These are phyloP conservation scores for Chlorophyllum brunneum DNA, from an alignment of 768 basidiomycete genomes.

Conservation along the genomic window DNA sequence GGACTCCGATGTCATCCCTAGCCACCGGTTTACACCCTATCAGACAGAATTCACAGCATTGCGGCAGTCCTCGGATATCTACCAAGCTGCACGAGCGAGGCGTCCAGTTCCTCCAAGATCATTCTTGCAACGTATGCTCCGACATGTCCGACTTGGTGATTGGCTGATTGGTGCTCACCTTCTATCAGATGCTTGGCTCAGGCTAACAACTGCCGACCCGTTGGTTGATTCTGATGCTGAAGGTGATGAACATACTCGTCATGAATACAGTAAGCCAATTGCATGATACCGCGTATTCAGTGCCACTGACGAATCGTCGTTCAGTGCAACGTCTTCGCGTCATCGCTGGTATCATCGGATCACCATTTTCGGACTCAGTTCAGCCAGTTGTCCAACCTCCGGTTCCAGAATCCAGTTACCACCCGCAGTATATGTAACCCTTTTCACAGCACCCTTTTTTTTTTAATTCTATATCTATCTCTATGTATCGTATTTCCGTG, in stretches of 20 bases:
- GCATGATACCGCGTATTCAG: not conserved
- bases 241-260: slow-evolving; percentile 58
- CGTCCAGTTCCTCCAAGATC: slow-evolving; percentile 35
- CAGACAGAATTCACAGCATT: slow-evolving; percentile 14
- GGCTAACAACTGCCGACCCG: slow-evolving; percentile 64
- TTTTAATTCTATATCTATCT: slow-evolving; percentile 4
- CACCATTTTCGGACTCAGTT: slow-evolving; percentile 2
- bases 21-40: slow-evolving; percentile 36
- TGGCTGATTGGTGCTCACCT: not conserved
- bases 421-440: slow-evolving; percentile 5
- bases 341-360: slow-evolving; percentile 2
- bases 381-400: not conserved
- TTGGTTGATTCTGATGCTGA: slow-evolving; percentile 75
- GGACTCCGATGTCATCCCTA: not conserved
- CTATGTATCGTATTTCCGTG: slow-evolving; percentile 4
- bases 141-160: slow-evolving; percentile 2
- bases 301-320: not conserved
- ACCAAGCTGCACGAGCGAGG: slow-evolving; percentile 17
- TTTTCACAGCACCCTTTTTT: not conserved
- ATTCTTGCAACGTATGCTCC: slow-evolving; percentile 63
- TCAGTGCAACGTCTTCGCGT: slow-evolving; percentile 12
- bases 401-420: not conserved
- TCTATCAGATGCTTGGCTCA: slow-evolving; percentile 67
- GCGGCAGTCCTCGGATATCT: slow-evolving; percentile 10
- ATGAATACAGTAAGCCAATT: slow-evolving; percentile 56